A percentile compares a stretch with the other conserved stretches of the same genome.
Conservation (phyloP, 2,329 filamentous ascomycete genomes). For the Aspergillus pseudotamarii region DNA sequence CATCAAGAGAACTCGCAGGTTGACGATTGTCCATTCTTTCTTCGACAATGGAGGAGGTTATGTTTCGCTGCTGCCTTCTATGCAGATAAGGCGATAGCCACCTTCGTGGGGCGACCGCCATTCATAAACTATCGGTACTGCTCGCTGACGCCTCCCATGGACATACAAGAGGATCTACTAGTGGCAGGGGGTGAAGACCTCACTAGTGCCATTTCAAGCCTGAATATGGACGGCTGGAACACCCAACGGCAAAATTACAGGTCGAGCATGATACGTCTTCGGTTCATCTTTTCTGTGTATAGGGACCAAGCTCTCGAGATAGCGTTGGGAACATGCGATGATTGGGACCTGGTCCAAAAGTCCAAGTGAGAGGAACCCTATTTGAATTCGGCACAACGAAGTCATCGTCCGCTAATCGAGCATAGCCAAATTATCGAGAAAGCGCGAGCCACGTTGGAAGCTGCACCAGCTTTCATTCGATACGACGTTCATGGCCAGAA, state of each 20-base stretch:
- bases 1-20: slow-evolving; percentile 44
- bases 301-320: slow-evolving; percentile 37
- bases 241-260: slow-evolving; percentile 19
- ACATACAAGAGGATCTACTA: slow-evolving; percentile 33
- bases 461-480: slow-evolving; percentile 29
- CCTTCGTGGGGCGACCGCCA: slow-evolving; percentile 55
- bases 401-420: background rate
- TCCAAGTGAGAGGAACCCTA: slow-evolving; percentile 24
- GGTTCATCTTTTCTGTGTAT: slow-evolving; percentile 30
- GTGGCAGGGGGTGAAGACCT: slow-evolving; percentile 29
- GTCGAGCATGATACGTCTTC: slow-evolving; percentile 27
- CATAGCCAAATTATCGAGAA: slow-evolving; percentile 30
- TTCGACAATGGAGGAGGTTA: slow-evolving; percentile 43
- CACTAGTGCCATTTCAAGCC: slow-evolving; percentile 26
- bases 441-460: slow-evolving; percentile 28
- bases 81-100: slow-evolving; percentile 52
- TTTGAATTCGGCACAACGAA: background rate
- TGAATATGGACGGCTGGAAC: slow-evolving; percentile 34
- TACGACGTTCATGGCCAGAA: slow-evolving; percentile 24
- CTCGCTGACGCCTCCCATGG: slow-evolving; percentile 40
- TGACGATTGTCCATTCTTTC: slow-evolving; percentile 40
- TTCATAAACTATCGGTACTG: slow-evolving; percentile 50
- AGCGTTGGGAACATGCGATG: slow-evolving; percentile 29
- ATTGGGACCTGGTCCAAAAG: slow-evolving; percentile 28
- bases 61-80: slow-evolving; percentile 50